Evolutionary conservation across 2,329 filamentous ascomycete species (phyloP).

Genomic region (Colletotrichum sp.): DNA sequence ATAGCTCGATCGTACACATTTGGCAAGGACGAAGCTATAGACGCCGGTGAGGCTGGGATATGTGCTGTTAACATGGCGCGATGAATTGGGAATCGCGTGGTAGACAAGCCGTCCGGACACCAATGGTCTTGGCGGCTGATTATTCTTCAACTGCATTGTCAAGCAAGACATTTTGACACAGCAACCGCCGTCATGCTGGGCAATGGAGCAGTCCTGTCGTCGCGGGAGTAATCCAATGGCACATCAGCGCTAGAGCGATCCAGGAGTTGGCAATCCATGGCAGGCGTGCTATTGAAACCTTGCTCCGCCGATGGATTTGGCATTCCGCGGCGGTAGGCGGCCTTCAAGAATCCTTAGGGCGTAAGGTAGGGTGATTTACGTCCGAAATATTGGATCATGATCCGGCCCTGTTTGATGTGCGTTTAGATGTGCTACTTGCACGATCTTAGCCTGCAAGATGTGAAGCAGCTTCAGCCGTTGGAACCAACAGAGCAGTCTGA

Average conservation of each 20-base stretch:
- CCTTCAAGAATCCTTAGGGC: neutral
- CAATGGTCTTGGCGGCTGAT: neutral
- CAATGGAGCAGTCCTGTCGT: neutral
- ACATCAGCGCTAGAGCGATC: neutral
- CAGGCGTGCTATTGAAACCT: neutral
- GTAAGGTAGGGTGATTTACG: neutral
- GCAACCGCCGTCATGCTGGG: neutral
- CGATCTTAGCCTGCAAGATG: neutral
- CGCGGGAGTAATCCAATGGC: neutral
- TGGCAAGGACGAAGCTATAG: neutral
- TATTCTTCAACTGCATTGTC: neutral
- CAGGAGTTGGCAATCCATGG: neutral
- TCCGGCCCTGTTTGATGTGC: neutral
- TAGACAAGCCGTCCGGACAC: neutral
- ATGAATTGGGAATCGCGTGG: neutral
- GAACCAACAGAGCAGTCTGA: neutral
- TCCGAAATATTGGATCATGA: neutral
- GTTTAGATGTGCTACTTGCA: neutral
- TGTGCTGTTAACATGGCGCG: neutral
- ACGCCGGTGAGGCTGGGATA: neutral
- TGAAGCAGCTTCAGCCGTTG: neutral
- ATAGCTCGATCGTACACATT: neutral
- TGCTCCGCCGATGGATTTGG: neutral
- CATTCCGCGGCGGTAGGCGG: neutral
- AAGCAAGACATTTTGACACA: neutral